Evolutionary conservation across 2,329 filamentous ascomycete genomes (phyloP), one percentile per base, ranked within the genome.

Genomic region (Curvularia spicifera): DNA sequence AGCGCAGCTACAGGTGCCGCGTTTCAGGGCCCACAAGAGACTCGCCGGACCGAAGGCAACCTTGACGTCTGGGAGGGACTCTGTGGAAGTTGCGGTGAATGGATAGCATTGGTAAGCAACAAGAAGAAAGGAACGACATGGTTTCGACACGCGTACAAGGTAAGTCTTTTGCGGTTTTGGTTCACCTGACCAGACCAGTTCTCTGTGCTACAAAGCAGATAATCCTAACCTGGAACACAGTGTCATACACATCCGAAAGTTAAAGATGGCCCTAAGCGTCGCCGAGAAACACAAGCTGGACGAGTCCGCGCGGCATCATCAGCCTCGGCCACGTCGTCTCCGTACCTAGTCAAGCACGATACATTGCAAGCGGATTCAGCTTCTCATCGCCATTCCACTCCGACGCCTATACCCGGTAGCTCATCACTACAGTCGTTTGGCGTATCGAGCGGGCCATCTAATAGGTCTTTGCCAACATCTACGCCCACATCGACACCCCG

Each of bases 111-210:
- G 35, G 89, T 93, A 42, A 93, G 89, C 79, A 92, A 88, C 75
- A 94, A 94, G 80, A 94, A 94, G 82, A 93, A 94, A 80, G 91
- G 91, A n/a, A 96, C 91, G 0, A 93, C 91, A 3, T 96, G 91
- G 91, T 96, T 94, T 77, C 83, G 91, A 65, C 91, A 96, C 77
- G 91, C 91, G 46, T 95, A 95, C 81, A 95, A 94, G 84, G 89
- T 91, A 45, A 55, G 58, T 77, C 49, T 57, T 42, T 29, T 5
- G 28, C 56, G 22, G 18, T 12, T 46, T 39, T 51, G n/a, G 56
- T 64, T 57, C 29, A 51, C 39, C 35, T 26, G 22, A 52, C 10
- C 44, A 24, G 33, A 46, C 5, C 42, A 9, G 26, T 18, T 26
- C n/a, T 24, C 35, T 22, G 48, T 68, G 56, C 18, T 47, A 63